Conservation (phyloP, 1,284 basidiomycete genomes). For the Ustilago trichophora region DNA sequence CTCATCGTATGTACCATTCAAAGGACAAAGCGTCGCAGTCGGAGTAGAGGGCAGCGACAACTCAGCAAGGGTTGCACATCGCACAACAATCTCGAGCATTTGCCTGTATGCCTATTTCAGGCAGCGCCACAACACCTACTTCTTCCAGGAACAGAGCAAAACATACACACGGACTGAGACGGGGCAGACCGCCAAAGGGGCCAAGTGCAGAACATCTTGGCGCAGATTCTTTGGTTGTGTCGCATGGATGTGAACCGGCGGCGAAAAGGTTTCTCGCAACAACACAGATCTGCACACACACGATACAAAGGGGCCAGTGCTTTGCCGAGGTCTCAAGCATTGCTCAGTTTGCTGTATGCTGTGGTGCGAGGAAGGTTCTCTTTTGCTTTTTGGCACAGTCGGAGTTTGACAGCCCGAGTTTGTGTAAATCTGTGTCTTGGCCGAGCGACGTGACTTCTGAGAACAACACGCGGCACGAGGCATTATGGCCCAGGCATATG, state of each 20-base stretch:
- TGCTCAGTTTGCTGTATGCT: no score
- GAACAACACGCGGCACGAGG: no score
- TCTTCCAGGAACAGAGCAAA: neutral
- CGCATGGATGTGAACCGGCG: constrained; percentile 5
- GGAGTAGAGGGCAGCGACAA: neutral
- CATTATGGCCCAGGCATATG: no score
- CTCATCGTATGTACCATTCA: no score
- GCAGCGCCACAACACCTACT: neutral
- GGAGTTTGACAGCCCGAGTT: no score
- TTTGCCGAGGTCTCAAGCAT: no score
- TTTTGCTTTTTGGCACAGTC: neutral
- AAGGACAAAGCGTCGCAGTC: neutral
- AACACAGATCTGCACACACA: neutral
- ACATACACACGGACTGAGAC: neutral
- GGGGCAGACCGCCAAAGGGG: neutral
- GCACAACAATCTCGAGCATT: no score
- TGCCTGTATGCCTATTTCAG: neutral
- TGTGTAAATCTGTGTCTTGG: no score
- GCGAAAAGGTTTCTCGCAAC: neutral
- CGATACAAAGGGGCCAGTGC: no score
- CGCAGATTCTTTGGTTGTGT: constrained; percentile 4
- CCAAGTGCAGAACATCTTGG: constrained; percentile 9
- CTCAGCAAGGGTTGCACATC: no score
- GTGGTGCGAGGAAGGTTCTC: neutral
- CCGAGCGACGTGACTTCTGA: no score